Base-by-base conservation (phyloP, 169 alveolate species). In the Plasmodium malariae region DNA sequence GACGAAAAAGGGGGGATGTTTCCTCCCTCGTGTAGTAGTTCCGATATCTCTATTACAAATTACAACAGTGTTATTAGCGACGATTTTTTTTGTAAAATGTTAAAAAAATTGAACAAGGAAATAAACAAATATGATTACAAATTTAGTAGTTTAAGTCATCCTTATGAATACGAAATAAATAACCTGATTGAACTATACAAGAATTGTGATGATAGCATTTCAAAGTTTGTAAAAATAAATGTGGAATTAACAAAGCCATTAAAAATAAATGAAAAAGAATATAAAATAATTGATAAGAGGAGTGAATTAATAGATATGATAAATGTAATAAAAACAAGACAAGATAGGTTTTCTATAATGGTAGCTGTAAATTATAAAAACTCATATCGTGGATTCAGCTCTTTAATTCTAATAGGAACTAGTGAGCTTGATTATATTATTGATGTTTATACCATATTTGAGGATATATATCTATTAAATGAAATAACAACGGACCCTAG, bases 331-430 rank as follows among this genome's bases (percentile, higher is more conserved):
- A 57, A 92, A 57, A 49, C 54, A 34, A 72, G n/a, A 7, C 28
- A 67, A 48, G 40, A 37, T 34, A 55, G 80, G 51, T 6, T 94
- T 14, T 92, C 95, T 2, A 43, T 94, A 60, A 93, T 86, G 48
- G 93, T 87, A 12, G 88, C 71, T 57, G 91, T 92, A 69, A 88
- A 92, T 78, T 86, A 86, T 69, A 86, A 63, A 65, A 87, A 90
- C 48, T 87, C 94, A 14, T 94, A 89, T 90, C 73, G 93, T 51
- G 99, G 99, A 26, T 95, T 98, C 76, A 97, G 98, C 3, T 97
- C 99, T 68, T 89, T 98, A 65, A 97, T 98, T 49, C 97, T 97
- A 87, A 76, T 98, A 32, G 97, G 98, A 55, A 97, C 98, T 14
- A 91, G 98, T 51, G 92, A 76, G 21, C 67, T 93, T 19, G 99